These are phyloP conservation scores for Euphorbia schlechtendalii DNA, from an alignment of 441 rosid genomes.

Conservation along the genomic window DNA sequence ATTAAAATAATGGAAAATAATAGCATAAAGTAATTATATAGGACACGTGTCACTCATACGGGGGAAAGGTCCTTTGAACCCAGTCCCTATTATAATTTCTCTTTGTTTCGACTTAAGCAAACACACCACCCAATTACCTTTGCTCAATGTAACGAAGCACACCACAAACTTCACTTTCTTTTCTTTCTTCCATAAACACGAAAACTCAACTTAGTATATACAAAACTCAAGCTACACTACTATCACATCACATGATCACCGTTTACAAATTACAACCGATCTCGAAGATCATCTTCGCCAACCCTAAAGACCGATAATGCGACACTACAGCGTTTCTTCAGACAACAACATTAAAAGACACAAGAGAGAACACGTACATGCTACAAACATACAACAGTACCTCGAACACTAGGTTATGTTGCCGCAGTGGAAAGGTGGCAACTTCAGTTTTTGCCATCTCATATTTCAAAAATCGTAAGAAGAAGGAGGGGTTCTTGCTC, in stretches of 20 bases:
- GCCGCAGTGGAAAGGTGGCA: neutral
- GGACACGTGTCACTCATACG: too few relatives aligned
- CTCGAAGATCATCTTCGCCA: neutral
- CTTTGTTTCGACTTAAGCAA: constrained; percentile 18
- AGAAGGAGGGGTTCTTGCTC: constrained; percentile 73
- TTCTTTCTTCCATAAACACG: neutral
- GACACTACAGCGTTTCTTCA: neutral
- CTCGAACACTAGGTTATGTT: neutral
- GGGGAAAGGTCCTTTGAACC: too few relatives aligned
- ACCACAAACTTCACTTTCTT: neutral
- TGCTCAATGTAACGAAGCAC: neutral
- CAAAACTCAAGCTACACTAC: neutral
- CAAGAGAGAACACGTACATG: neutral
- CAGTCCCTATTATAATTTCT: too few relatives aligned
- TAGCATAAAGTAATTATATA: too few relatives aligned
- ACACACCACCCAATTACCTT: neutral
- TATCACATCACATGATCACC: neutral
- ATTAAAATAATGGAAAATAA: too few relatives aligned
- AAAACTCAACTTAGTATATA: neutral
- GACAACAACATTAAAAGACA: neutral
- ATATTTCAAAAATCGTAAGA: constrained; percentile 74
- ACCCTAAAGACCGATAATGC: neutral
- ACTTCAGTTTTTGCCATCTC: constrained; percentile 7
- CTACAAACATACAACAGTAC: neutral
- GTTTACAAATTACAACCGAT: constrained; percentile 9